Conservation (phyloP, 192 early-diverging fungal genomes). For the Entomortierella parvispora region DNA sequence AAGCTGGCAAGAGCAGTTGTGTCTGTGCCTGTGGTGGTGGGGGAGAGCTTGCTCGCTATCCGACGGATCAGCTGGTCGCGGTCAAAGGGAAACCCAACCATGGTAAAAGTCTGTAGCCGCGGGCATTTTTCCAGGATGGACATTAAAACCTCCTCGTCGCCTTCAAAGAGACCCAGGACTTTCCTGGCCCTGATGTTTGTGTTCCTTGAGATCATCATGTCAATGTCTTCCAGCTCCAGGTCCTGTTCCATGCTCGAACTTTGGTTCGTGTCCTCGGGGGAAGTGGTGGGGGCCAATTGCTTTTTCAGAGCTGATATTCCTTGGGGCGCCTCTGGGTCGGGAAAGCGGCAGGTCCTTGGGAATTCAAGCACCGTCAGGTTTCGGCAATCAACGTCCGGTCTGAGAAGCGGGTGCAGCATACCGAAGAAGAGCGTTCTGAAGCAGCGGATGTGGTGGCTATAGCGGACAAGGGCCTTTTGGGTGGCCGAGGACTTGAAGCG, state of each 20-base stretch:
- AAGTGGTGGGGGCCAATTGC: background rate
- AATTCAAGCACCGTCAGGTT: conserved; percentile 22
- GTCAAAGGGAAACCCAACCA: conserved; percentile 34
- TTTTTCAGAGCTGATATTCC: background rate
- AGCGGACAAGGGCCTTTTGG: background rate
- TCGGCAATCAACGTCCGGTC: background rate
- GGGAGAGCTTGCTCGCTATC: conserved; percentile 9
- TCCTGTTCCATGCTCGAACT: background rate
- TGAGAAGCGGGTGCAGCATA: conserved; percentile 3
- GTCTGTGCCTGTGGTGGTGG: background rate
- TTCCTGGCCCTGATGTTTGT: conserved; percentile 5
- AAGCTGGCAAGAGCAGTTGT: background rate
- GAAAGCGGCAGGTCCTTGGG: conserved; percentile 8
- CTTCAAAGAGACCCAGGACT: conserved; percentile 9
- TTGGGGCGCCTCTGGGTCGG: conserved; percentile 8
- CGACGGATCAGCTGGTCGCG: conserved; percentile 19
- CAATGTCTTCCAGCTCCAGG: background rate
- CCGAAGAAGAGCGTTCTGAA: conserved; percentile 23
- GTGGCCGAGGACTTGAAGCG: background rate
- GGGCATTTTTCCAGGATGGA: conserved; percentile 18
- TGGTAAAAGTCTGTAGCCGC: conserved; percentile 6
- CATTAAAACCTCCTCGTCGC: conserved; percentile 15
- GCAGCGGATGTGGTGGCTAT: conserved; percentile 12
- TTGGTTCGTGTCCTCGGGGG: background rate
- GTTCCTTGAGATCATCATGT: background rate